Conservation (phyloP, 768 basidiomycete species). For the Tylopilus sp. region DNA sequence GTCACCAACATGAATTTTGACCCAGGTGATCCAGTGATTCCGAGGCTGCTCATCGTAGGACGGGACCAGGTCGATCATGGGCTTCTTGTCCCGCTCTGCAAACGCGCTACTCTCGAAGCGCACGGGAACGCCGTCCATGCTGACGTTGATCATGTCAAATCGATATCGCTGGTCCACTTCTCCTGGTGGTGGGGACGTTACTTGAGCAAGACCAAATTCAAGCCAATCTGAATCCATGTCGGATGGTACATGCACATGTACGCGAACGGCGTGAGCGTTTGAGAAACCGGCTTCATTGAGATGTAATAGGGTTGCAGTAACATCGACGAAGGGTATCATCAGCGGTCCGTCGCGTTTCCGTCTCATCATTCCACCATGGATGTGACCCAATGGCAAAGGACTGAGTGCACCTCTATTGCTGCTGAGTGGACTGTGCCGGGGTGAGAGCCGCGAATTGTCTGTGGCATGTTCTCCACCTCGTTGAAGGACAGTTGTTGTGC, state of each 20-base stretch:
- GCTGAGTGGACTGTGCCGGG: constrained; percentile 18
- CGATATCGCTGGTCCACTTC: constrained; percentile 34
- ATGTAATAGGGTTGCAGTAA: constrained; percentile 51
- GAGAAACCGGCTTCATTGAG: constrained; percentile 26
- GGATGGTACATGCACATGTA: constrained; percentile 53
- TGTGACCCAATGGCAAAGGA: constrained; percentile 10
- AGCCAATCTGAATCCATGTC: constrained; percentile 67
- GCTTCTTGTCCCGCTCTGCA: constrained; percentile 34
- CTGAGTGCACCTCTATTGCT: constrained; percentile 15
- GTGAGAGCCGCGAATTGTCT: constrained; percentile 21
- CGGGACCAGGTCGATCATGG: constrained; percentile 34
- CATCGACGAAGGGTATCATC: constrained; percentile 58
- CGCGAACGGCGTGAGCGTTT: constrained; percentile 56
- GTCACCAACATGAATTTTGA: constrained; percentile 54
- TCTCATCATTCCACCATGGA: constrained; percentile 33
- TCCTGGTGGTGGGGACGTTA: constrained; percentile 17
- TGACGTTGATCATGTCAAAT: constrained; percentile 52
- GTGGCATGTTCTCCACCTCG: constrained; percentile 19
- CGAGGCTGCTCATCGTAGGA: constrained; percentile 52
- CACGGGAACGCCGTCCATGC: constrained; percentile 63
- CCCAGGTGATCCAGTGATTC: constrained; percentile 64
- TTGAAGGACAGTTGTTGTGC: constrained; percentile 18
- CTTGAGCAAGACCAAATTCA: constrained; percentile 67
- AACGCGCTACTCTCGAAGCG: constrained; percentile 51
- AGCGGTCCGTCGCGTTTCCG: constrained; percentile 52